A percentile compares a stretch with the other conserved stretches of the same genome.
These are phyloP conservation scores for Gentiana straminea DNA, from an alignment of 257 asterid genomes.

Conservation along the genomic window DNA sequence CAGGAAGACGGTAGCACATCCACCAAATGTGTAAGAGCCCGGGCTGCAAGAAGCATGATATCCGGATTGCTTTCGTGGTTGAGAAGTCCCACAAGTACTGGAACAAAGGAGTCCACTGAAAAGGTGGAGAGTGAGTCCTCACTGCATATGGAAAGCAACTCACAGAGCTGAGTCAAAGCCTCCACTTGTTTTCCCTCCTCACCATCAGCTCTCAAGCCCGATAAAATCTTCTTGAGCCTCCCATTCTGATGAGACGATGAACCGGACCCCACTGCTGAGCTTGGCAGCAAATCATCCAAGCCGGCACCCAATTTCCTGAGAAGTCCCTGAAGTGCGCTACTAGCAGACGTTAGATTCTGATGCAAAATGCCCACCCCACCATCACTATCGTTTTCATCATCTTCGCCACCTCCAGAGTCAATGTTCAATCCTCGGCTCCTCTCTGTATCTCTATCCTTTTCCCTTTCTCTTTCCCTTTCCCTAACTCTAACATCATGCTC, in stretches of 20 bases:
- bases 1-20: conserved; percentile 93
- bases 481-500: conserved; percentile 62
- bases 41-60: conserved; percentile 94
- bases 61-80: conserved; percentile 90
- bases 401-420: conserved; percentile 58
- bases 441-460: conserved; percentile 46
- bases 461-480: conserved; percentile 23
- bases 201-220: conserved; percentile 91
- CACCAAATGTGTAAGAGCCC: conserved; percentile 97
- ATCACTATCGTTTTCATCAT: conserved; percentile 73
- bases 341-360: conserved; percentile 83
- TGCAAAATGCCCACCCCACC: conserved; percentile 83
- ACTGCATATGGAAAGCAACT: conserved; percentile 87
- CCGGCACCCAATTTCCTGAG: conserved; percentile 91
- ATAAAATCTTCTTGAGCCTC: conserved; percentile 77
- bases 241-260: conserved; percentile 87
- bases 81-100: conserved; percentile 90
- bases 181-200: conserved; percentile 98
- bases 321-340: conserved; percentile 92
- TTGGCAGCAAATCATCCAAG: conserved; percentile 87
- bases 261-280: conserved; percentile 71
- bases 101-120: conserved; percentile 93
- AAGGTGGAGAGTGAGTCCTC: conserved; percentile 92
- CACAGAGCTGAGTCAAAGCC: conserved; percentile 90
- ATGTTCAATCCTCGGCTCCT: conserved; percentile 64